Conservation (phyloP, 352 stramenopile genomes). For the Bremia lactucae region DNA sequence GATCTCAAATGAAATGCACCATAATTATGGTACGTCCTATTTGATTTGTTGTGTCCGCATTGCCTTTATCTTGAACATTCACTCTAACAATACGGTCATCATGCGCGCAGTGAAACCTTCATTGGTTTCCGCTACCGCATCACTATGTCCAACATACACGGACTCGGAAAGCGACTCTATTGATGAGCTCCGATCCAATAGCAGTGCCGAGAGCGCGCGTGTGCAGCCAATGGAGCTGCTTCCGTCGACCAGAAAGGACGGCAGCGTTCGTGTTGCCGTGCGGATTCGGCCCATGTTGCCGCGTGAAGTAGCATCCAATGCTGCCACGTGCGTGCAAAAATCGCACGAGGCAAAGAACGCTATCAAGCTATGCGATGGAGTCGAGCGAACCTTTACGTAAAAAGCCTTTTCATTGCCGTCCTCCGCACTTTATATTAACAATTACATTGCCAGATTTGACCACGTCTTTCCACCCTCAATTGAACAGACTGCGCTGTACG, state of each 20-base stretch:
- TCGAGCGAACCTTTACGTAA: slow-evolving; percentile 55
- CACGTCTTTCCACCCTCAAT: slow-evolving; percentile 59
- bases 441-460: slow-evolving; percentile 42
- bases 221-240: slow-evolving; percentile 8
- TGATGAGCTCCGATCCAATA: slow-evolving; percentile 6
- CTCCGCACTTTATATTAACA: slow-evolving; percentile 1
- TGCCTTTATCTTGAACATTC: too few species aligned
- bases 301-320: slow-evolving; percentile 53
- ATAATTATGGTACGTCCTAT: too few species aligned
- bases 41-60: too few species aligned
- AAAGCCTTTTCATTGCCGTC: background rate
- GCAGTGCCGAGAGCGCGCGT: slow-evolving; percentile 10
- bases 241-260: slow-evolving; percentile 30
- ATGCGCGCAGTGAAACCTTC: slow-evolving; percentile 9
- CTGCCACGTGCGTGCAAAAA: slow-evolving; percentile 34
- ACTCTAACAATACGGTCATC: slow-evolving; percentile 4
- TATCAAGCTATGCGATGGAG: slow-evolving; percentile 25
- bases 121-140: background rate
- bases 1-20: too few species aligned
- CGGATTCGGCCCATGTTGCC: slow-evolving; percentile 70
- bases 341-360: slow-evolving; percentile 17
- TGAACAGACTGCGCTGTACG: slow-evolving; percentile 58
- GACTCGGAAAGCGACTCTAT: slow-evolving; percentile 17
- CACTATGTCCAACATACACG: background rate
- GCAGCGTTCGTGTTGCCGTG: slow-evolving; percentile 65